Evolutionary conservation across 257 asterid species (phyloP).

Genomic region (Rehmannia glutinosa): DNA sequence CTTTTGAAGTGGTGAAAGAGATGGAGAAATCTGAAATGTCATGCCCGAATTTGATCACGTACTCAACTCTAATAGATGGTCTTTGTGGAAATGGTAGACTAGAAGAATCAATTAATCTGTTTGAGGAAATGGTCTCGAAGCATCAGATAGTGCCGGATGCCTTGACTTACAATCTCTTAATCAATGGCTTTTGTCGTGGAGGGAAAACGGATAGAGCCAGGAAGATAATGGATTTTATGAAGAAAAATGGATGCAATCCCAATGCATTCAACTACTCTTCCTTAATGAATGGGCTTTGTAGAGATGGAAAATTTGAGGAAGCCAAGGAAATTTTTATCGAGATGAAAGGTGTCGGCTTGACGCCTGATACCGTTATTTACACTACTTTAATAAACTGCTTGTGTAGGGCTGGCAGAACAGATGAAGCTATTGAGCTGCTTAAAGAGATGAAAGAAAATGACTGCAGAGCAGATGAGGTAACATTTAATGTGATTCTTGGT

Average conservation of each 20-base stretch:
- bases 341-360: constrained; percentile 54
- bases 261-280: constrained; percentile 67
- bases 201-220: constrained; percentile 62
- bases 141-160: constrained; percentile 82
- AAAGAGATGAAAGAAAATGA: constrained; percentile 64
- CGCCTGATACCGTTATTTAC: constrained; percentile 63
- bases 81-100: constrained; percentile 60
- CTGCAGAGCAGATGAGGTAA: constrained; percentile 70
- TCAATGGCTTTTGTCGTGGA: constrained; percentile 64
- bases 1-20: constrained; percentile 67
- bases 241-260: constrained; percentile 76
- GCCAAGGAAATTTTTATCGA: constrained; percentile 53
- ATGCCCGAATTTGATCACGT: constrained; percentile 78
- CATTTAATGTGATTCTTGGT: constrained; percentile 69
- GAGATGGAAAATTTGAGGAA: constrained; percentile 63
- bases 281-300: constrained; percentile 69
- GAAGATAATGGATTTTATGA: constrained; percentile 76
- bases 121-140: constrained; percentile 82
- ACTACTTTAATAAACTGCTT: constrained; percentile 60
- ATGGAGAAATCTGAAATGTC: constrained; percentile 66
- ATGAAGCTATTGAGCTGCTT: constrained; percentile 73
- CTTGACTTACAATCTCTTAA: constrained; percentile 70
- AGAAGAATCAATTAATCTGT: constrained; percentile 62
- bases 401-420: constrained; percentile 54
- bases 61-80: constrained; percentile 80